Conservation (phyloP, 345 rosid genomes). For the Salix exigua region DNA sequence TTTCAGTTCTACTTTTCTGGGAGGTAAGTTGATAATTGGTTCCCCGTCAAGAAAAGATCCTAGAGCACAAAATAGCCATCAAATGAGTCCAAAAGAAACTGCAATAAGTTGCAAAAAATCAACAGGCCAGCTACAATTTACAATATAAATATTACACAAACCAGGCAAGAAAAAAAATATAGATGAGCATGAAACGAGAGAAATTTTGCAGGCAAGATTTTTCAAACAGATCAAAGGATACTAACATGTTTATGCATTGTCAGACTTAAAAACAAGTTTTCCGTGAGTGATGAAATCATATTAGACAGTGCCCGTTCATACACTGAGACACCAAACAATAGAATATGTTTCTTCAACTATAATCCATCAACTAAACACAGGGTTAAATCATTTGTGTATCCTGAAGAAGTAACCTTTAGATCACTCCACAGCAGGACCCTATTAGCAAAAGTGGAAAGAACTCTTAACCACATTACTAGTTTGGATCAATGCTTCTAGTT, state of each 20-base stretch:
- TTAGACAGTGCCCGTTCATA: background rate
- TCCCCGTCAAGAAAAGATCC: slow-evolving; percentile 84
- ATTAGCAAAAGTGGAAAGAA: background rate
- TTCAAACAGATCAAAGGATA: background rate
- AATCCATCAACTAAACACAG: background rate
- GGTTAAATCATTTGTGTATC: background rate
- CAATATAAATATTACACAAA: background rate
- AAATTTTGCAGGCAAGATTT: background rate
- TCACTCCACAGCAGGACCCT: background rate
- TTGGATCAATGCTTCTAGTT: background rate
- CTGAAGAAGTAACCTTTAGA: background rate
- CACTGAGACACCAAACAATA: background rate
- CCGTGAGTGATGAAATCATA: background rate
- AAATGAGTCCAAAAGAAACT: slow-evolving; percentile 3
- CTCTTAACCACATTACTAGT: background rate
- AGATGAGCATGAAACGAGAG: background rate
- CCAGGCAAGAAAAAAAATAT: background rate
- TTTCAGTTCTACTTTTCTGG: slow-evolving; percentile 63
- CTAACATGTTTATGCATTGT: background rate
- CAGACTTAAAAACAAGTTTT: background rate
- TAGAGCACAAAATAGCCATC: slow-evolving; percentile 25
- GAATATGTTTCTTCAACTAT: background rate
- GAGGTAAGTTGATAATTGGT: slow-evolving; percentile 80
- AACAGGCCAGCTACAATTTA: slow-evolving; percentile 13
- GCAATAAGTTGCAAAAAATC: slow-evolving; percentile 9